Evolutionary conservation across 108 stramenopile species (phyloP).

Genomic region (Cyclostephanos invisitatus): DNA sequence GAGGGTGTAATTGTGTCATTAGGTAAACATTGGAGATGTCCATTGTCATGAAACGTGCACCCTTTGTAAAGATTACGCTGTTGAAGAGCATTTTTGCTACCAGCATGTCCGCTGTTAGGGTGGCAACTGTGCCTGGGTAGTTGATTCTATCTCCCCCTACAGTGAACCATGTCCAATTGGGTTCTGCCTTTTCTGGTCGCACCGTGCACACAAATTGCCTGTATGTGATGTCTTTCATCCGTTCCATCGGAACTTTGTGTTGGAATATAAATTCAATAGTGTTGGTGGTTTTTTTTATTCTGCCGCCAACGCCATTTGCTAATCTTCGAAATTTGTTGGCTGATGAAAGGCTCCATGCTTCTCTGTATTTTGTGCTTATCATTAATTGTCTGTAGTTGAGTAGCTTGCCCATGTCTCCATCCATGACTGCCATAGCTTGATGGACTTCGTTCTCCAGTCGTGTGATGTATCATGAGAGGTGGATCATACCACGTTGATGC

Average conservation of each 20-base stretch:
- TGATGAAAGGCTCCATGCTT: too few relatives aligned
- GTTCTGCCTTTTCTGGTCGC: conserved; percentile 43
- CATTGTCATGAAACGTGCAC: too few relatives aligned
- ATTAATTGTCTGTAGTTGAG: conserved; percentile 27
- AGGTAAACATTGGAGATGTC: too few relatives aligned
- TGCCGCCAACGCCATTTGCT: conserved; percentile 7
- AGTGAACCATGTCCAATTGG: too few relatives aligned
- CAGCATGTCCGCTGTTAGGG: conserved; percentile 44
- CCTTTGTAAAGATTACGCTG: conserved; percentile 52
- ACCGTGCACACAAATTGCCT: conserved; percentile 29
- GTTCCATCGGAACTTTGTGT: conserved; percentile 9
- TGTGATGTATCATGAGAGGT: neutral
- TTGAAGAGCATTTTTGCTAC: conserved; percentile 55
- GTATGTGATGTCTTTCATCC: conserved; percentile 39
- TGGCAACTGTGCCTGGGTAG: conserved; percentile 29
- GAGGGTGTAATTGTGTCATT: too few relatives aligned
- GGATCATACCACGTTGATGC: neutral
- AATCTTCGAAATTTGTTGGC: conserved; percentile 28
- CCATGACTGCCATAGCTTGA: conserved; percentile 26
- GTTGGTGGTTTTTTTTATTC: conserved; percentile 29
- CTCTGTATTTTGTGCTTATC: too few relatives aligned
- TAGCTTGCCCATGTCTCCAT: conserved; percentile 28
- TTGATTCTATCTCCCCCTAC: too few relatives aligned
- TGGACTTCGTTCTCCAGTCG: conserved; percentile 14
- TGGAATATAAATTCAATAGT: conserved; percentile 41